Percentiles rank a stretch among this genome's conserved stretches.
These are phyloP conservation scores for Tolypocladium capitatum DNA, from an alignment of 2,329 filamentous ascomycete species.

Conservation along the genomic window DNA sequence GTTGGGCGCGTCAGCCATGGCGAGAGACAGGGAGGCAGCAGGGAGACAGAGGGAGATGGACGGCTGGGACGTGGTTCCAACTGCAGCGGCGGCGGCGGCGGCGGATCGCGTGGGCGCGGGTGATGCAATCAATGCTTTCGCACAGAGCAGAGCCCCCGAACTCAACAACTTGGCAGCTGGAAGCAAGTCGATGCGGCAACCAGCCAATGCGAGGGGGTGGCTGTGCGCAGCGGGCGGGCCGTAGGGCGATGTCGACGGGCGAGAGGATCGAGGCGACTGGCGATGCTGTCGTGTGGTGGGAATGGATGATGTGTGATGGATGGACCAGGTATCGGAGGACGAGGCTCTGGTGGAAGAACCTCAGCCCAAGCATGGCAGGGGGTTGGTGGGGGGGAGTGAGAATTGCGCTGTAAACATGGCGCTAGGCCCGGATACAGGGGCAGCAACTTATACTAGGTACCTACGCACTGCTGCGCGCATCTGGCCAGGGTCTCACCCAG, in stretches of 20 bases:
- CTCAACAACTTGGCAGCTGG: background rate
- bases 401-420: background rate
- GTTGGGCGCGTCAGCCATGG: slow-evolving; percentile 79
- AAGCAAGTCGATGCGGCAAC: background rate
- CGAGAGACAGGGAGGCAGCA: slow-evolving; percentile 27
- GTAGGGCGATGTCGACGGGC: slow-evolving; percentile 1
- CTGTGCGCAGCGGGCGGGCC: background rate
- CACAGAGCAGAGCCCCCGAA: slow-evolving; percentile 2
- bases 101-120: slow-evolving; percentile 13
- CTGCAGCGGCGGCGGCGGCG: slow-evolving; percentile 2
- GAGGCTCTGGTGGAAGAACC: background rate
- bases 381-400: background rate
- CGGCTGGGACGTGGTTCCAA: slow-evolving; percentile 1
- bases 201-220: slow-evolving; percentile 1
- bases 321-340: background rate
- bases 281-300: background rate
- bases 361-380: background rate
- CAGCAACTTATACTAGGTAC: too few species aligned
- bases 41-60: slow-evolving; percentile 4
- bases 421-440: background rate
- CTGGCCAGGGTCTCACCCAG: too few species aligned
- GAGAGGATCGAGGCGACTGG: slow-evolving; percentile 1
- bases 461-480: too few species aligned
- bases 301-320: background rate
- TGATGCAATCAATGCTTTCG: slow-evolving; percentile 14